Percentiles rank a stretch among this genome's conserved stretches.
Conservation (phyloP, 2,329 filamentous ascomycete species). For the Immersiporthe knoxdaviesiana region DNA sequence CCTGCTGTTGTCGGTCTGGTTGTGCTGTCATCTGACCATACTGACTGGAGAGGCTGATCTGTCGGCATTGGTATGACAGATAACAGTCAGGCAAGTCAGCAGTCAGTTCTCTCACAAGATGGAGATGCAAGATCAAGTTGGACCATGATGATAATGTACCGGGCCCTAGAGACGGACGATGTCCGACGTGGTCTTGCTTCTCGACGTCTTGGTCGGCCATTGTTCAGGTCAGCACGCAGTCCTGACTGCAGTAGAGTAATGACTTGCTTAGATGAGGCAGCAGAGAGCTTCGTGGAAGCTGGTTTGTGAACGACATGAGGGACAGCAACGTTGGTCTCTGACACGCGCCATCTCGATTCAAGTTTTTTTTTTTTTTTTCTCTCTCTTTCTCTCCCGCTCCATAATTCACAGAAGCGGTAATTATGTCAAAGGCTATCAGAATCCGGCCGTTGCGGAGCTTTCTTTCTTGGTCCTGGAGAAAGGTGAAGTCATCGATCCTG, state of each 20-base stretch:
- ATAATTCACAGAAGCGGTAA: background rate
- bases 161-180: slow-evolving; percentile 2
- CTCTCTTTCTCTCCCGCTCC: background rate
- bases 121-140: too few relatives aligned
- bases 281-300: background rate
- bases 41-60: slow-evolving; percentile 3
- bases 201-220: slow-evolving; percentile 22
- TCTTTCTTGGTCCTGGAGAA: background rate
- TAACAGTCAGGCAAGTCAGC: background rate
- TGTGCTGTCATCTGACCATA: slow-evolving; percentile 11
- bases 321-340: background rate
- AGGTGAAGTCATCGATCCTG: slow-evolving; percentile 23
- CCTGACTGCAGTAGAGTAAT: background rate
- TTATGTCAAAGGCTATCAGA: background rate
- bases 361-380: background rate
- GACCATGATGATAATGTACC: slow-evolving; percentile 5
- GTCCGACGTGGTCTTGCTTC: slow-evolving; percentile 19
- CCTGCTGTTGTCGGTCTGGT: slow-evolving; percentile 1
- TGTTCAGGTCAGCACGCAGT: background rate
- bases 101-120: too few relatives aligned
- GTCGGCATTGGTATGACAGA: too few relatives aligned
- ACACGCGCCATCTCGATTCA: slow-evolving; percentile 1
- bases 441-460: background rate
- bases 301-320: background rate
- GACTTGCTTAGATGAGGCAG: background rate